Base-by-base conservation (phyloP, 208 protist genomes). In the Acanthamoeba lenticulata region DNA sequence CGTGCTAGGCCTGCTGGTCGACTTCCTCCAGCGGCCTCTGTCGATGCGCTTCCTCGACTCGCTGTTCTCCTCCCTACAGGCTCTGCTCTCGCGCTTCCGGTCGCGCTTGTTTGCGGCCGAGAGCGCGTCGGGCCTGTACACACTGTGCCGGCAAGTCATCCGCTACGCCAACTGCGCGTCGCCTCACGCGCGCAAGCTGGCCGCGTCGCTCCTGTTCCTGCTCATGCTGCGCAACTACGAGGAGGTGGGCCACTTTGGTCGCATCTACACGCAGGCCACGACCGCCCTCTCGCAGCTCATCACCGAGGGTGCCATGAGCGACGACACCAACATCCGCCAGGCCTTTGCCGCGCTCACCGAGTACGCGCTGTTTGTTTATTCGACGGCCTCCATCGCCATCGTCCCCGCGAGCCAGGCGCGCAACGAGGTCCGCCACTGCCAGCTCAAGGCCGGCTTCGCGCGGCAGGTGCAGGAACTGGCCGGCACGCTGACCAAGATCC, bases 251-350 rank as follows among this genome's bases (percentile, higher is more conserved):
- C 42, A 93, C 19, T 93, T 93, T 38, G 90, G 90, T 13, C 90
- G 90, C 17, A 62, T 83, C 15, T 93, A 93, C 69, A 93, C 90
- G 1, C 90, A 83, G 40, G 69, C 90, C 21, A 93, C 90, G 1
- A 93, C 90, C 11, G 90, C 90, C 7, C 90, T 93, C 21, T 93
- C 90, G 3, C 60, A 93, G n/a, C 90, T 93, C 32, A 93, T 93
- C 36, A 60, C 90, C 36, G 90, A 93, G 7, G 90, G 90, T 11
- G 24, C 21, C 47, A 57, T 93, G 55, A 93, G 49, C 57, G 90
- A 93, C 49, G 90, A 93, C 47, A 77, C 29, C 38, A 60, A 93
- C 90, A 93, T 93, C 19, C 32, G 45, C 5, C 42, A 44, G 6
- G 40, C 67, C 29, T 83, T 93, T 42, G 62, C n/a, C 44, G 38